A percentile compares a stretch with the other conserved stretches of the same genome.
These are phyloP conservation scores for Lactarius hengduanensis DNA, from an alignment of 768 basidiomycete species.

Conservation along the genomic window DNA sequence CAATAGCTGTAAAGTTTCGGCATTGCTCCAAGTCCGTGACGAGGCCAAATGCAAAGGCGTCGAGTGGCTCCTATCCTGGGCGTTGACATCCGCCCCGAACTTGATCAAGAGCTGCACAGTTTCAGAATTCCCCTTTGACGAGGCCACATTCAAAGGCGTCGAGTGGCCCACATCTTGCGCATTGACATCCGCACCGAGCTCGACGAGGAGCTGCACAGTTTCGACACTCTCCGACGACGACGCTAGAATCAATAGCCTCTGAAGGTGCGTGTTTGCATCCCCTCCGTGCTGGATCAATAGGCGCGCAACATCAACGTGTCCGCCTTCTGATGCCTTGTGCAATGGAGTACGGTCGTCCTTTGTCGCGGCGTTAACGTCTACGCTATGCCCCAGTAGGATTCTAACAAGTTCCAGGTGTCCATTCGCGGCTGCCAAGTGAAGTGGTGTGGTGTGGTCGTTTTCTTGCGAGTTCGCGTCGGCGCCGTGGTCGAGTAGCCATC, in stretches of 20 bases:
- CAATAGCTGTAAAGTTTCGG: too few relatives aligned
- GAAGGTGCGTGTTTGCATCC: not conserved
- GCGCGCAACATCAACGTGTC: not conserved
- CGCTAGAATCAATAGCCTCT: not conserved
- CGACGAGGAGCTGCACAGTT: not conserved
- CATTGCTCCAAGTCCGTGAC: too few relatives aligned
- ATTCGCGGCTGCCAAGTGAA: not conserved
- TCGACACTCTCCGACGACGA: not conserved
- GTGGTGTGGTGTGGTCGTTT: not conserved
- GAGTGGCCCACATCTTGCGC: not conserved
- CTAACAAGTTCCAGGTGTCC: not conserved
- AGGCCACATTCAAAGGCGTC: not conserved
- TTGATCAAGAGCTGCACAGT: not conserved
- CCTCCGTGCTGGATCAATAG: not conserved
- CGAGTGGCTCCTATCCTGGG: too few relatives aligned
- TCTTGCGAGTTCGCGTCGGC: not conserved
- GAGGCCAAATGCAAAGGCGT: too few relatives aligned
- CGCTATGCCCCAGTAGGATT: not conserved
- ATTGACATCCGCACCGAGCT: not conserved
- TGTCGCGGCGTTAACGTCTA: not conserved
- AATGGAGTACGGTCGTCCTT: not conserved
- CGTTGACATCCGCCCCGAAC: too few relatives aligned
- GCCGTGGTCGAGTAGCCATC: not conserved
- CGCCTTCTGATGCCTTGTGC: not conserved
- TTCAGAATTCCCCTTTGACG: not conserved